These are phyloP conservation scores for Zymoseptoria pseudotritici DNA, from an alignment of 2,329 filamentous ascomycete species.

Conservation along the genomic window DNA sequence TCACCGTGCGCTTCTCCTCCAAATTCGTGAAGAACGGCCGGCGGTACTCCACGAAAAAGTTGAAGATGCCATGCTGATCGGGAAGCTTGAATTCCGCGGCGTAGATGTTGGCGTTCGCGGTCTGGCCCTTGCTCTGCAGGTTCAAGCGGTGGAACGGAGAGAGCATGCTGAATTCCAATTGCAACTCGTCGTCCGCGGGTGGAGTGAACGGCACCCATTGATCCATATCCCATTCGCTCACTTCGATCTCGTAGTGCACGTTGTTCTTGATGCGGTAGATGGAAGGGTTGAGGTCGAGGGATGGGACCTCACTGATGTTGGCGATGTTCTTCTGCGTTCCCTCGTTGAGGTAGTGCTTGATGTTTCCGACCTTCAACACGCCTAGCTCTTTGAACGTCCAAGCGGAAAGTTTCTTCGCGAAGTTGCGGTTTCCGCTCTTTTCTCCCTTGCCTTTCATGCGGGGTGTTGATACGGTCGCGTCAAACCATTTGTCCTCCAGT, in stretches of 20 bases:
- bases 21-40: conserved; percentile 81
- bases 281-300: conserved; percentile 58
- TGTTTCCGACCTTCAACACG: conserved; percentile 72
- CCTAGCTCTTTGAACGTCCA: conserved; percentile 96
- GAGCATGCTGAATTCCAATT: conserved; percentile 98
- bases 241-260: conserved; percentile 77
- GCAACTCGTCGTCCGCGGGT: conserved; percentile 63
- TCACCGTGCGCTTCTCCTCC: conserved; percentile 91
- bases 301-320: conserved; percentile 34
- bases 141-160: conserved; percentile 90
- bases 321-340: conserved; percentile 40
- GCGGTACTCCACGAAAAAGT: conserved; percentile 96
- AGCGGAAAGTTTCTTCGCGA: conserved; percentile 75
- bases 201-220: conserved; percentile 67
- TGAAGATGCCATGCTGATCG: conserved; percentile 98
- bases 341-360: conserved; percentile 65
- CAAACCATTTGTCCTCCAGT: conserved; percentile 83
- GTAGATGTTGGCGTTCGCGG: conserved; percentile 65
- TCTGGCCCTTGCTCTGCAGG: conserved; percentile 50
- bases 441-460: conserved; percentile 46
- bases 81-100: conserved; percentile 70
- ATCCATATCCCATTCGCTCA: conserved; percentile 76
- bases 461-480: conserved; percentile 60
- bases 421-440: conserved; percentile 72
- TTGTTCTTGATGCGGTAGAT: conserved; percentile 97